These are phyloP conservation scores for Leccinum aurantiacum DNA, from an alignment of 768 basidiomycete genomes.

Conservation along the genomic window DNA sequence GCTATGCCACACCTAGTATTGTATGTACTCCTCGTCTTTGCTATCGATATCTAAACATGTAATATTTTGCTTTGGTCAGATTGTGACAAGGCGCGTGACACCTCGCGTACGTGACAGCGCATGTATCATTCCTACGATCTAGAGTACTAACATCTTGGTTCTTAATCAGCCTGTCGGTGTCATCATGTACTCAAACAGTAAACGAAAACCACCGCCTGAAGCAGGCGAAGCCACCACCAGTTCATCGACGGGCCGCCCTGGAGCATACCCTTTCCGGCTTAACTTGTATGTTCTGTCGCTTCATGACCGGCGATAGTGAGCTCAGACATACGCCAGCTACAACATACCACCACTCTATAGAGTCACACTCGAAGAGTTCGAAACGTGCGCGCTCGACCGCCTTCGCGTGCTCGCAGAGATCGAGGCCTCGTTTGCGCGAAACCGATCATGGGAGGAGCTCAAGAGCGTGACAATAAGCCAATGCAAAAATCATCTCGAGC, in stretches of 20 bases:
- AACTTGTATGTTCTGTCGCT: slow-evolving; percentile 64
- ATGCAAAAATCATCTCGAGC: slow-evolving; percentile 73
- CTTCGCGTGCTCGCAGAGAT: slow-evolving; percentile 88
- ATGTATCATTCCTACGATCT: neutral
- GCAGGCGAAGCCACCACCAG: neutral
- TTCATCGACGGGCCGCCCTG: neutral
- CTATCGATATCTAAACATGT: slow-evolving; percentile 16
- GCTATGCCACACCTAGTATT: slow-evolving; percentile 28
- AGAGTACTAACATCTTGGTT: neutral
- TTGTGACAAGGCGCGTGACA: slow-evolving; percentile 27
- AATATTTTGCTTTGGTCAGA: neutral
- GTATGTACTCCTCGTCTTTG: slow-evolving; percentile 24
- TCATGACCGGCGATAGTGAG: neutral
- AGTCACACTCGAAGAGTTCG: slow-evolving; percentile 94
- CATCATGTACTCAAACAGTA: slow-evolving; percentile 24
- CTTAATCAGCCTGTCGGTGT: neutral
- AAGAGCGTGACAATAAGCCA: slow-evolving; percentile 60
- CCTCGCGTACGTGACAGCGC: slow-evolving; percentile 23
- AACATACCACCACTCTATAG: slow-evolving; percentile 82
- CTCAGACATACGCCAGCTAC: slow-evolving; percentile 57
- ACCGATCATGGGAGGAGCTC: slow-evolving; percentile 78
- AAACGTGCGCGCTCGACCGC: slow-evolving; percentile 84
- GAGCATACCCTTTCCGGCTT: slow-evolving; percentile 60
- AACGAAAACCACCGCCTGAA: slow-evolving; percentile 11
- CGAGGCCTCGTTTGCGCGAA: slow-evolving; percentile 83